Percentiles rank a stretch among this genome's conserved stretches.
Evolutionary conservation across 371 early-diverging fungal genomes (phyloP).

Genomic region (Syncephalastrum sp.): DNA sequence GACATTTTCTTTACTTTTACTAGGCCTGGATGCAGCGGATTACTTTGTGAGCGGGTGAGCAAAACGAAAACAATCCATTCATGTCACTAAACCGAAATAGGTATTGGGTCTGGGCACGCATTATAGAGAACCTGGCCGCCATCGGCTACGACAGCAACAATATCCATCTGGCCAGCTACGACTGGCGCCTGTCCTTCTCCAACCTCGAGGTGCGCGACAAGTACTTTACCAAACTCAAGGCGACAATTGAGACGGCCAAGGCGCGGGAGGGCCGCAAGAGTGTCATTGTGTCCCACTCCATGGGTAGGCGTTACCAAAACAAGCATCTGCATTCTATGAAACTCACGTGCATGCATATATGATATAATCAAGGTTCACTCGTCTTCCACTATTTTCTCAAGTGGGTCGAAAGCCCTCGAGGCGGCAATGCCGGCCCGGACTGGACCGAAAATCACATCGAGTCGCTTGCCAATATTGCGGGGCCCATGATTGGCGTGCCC

Average conservation of each 20-base stretch:
- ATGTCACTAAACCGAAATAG: conserved; percentile 19
- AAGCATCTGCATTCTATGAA: no score
- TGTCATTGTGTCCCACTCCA: conserved; percentile 69
- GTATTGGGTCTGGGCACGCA: conserved; percentile 93
- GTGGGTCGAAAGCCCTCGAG: conserved; percentile 81
- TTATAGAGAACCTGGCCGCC: conserved; percentile 81
- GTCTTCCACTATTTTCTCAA: conserved; percentile 87
- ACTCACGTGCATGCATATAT: neutral
- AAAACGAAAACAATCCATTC: neutral
- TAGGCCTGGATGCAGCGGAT: conserved; percentile 89
- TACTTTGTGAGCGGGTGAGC: conserved; percentile 86
- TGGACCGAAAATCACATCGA: conserved; percentile 89
- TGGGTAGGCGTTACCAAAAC: conserved; percentile 40
- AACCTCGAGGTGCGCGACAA: conserved; percentile 86
- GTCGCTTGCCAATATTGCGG: conserved; percentile 84
- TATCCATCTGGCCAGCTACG: conserved; percentile 88
- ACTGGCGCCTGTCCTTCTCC: conserved; percentile 88
- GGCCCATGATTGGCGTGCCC: conserved; percentile 87
- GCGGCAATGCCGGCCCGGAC: conserved; percentile 71
- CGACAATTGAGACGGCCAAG: conserved; percentile 68
- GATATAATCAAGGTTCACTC: conserved; percentile 56
- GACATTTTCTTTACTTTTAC: neutral
- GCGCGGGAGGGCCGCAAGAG: conserved; percentile 53
- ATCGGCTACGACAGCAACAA: conserved; percentile 90
- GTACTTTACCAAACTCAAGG: conserved; percentile 81